Base-by-base conservation (phyloP, 441 rosid genomes). In the Aleurites moluccanus region DNA sequence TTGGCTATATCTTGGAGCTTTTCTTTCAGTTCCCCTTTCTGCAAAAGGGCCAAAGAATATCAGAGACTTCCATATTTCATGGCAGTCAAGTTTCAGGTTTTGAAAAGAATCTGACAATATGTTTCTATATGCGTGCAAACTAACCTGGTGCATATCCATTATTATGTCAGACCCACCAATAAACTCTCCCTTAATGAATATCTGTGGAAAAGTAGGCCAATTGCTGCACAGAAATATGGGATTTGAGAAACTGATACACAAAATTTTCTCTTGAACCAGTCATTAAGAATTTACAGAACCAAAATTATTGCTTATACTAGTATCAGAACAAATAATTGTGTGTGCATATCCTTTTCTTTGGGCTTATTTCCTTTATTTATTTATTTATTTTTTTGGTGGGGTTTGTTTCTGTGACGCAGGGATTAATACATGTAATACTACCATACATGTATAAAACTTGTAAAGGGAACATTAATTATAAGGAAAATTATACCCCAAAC, bases 141-240 rank as follows among this genome's bases (percentile, higher is more conserved):
- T 66, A 65, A 92, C 99, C 97, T 91, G 94, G 80, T 92, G 98
- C 98, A 92, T 80, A 70, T 81, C 88, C 76, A 93, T 85, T 69
- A 93, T 83, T 77, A 95, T 91, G 86, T 95, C 99, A 20, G 97
- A 95, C 61, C 98, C 98, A 53, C 99, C 99, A 61, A 93, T 79
- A 74, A 95, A 91, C 85, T 95, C 98, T 38, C 99, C 98, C 77
- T 88, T 93, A 49, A 95, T 88, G 79, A 95, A 93, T 78, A 95
- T 83, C 79, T 93, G 97, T 1, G 99, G 98, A 82, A 93, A 95
- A 49, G 99, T 93, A 8, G 99, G 98, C 98, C 99, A 95, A 69
- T 83, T 80, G 88, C 99, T 95, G 87, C 85, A 84, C n/a, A 77
- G n/a, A 73, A 75, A 76, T 27, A n/a, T 63, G 40, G 3, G 40